A percentile compares a stretch with the other conserved stretches of the same genome.
These are phyloP conservation scores for Pythium chondricola DNA, from an alignment of 352 stramenopile genomes.

Conservation along the genomic window DNA sequence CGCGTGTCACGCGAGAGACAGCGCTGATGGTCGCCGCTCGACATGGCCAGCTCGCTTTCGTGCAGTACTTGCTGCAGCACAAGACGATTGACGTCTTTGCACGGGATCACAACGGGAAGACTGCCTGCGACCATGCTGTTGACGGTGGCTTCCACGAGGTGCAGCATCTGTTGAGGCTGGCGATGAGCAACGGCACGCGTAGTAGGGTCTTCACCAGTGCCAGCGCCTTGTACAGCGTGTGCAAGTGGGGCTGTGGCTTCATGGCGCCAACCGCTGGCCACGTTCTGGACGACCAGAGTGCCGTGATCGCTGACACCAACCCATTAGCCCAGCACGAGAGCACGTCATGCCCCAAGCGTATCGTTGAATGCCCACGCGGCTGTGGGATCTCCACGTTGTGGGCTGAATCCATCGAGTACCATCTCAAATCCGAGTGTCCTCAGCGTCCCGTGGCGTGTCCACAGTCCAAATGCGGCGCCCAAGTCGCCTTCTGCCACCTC, in stretches of 20 bases:
- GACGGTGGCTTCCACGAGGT: constrained; percentile 22
- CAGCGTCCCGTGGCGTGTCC: constrained; percentile 35
- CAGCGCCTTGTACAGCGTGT: constrained; percentile 44
- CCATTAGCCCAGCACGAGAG: constrained; percentile 44
- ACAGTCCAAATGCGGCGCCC: constrained; percentile 38
- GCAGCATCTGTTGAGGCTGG: constrained; percentile 30
- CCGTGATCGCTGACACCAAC: constrained; percentile 24
- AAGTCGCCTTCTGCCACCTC: constrained; percentile 19
- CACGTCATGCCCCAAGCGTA: constrained; percentile 38
- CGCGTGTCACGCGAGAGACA: constrained; percentile 26
- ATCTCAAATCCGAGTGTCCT: constrained; percentile 29
- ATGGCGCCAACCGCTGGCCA: constrained; percentile 30
- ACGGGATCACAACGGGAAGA: constrained; percentile 24
- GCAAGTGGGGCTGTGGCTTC: constrained; percentile 63
- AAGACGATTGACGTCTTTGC: constrained; percentile 29
- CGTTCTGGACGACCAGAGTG: constrained; percentile 13
- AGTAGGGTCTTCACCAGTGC: constrained; percentile 25
- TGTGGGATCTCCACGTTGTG: constrained; percentile 31
- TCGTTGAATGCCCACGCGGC: constrained; percentile 33
- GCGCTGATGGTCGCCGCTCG: constrained; percentile 54
- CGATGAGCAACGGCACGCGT: constrained; percentile 35
- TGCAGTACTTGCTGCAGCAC: constrained; percentile 47
- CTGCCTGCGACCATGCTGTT: constrained; percentile 40
- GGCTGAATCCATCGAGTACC: constrained; percentile 35
- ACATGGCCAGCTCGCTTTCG: constrained; percentile 39